Percentiles rank a stretch among this genome's conserved stretches.
Evolutionary conservation across 768 basidiomycete species (phyloP).

Genomic region (Boletus vinaceobasis): DNA sequence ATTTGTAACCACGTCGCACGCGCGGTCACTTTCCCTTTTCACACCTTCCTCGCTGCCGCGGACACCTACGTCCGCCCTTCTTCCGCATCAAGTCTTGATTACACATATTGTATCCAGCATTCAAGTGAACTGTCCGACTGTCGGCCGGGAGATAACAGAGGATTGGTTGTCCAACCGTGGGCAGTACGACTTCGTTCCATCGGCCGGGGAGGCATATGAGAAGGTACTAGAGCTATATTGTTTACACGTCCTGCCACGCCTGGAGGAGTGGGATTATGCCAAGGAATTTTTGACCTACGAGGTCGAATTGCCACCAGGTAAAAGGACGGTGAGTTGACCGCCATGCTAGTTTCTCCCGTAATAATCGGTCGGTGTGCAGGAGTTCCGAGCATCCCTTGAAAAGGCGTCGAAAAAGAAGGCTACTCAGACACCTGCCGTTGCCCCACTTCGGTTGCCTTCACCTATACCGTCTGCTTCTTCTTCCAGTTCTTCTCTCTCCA

Average conservation of each 20-base stretch:
- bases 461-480: slow-evolving; percentile 57
- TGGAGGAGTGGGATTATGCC: slow-evolving; percentile 80
- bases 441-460: slow-evolving; percentile 36
- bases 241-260: slow-evolving; percentile 64
- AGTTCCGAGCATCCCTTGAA: slow-evolving; percentile 32
- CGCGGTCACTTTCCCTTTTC: slow-evolving; percentile 66
- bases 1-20: slow-evolving; percentile 53
- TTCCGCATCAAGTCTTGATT: slow-evolving; percentile 67
- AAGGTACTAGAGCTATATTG: slow-evolving; percentile 77
- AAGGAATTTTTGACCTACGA: slow-evolving; percentile 74
- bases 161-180: slow-evolving; percentile 71
- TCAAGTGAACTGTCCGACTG: slow-evolving; percentile 57
- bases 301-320: slow-evolving; percentile 50
- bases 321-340: slow-evolving; percentile 47
- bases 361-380: slow-evolving; percentile 17
- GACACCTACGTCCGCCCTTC: slow-evolving; percentile 47
- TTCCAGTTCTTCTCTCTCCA: slow-evolving; percentile 64
- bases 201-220: slow-evolving; percentile 57
- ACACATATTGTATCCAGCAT: slow-evolving; percentile 70
- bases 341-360: not conserved
- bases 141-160: slow-evolving; percentile 66
- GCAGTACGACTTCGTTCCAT: slow-evolving; percentile 28
- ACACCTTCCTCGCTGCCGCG: slow-evolving; percentile 45
- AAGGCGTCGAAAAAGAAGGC: slow-evolving; percentile 32
- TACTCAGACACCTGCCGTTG: slow-evolving; percentile 16